Evolutionary conservation across 2,329 filamentous ascomycete genomes (phyloP).

Genomic region (Beauveria medogensis): DNA sequence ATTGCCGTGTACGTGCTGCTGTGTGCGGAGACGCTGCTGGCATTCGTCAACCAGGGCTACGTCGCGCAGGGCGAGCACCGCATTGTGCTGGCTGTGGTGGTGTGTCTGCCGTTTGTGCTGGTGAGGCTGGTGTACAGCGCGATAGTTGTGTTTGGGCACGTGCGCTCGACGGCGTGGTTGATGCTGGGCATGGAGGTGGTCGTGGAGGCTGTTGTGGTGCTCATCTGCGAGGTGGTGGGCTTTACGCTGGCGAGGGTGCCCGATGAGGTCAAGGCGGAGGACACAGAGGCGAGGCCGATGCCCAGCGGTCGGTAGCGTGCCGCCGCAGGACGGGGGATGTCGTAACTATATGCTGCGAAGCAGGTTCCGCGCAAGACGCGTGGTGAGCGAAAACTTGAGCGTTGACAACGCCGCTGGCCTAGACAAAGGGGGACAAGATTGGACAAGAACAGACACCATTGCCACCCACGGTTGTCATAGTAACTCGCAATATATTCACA

Average conservation of each 20-base stretch:
- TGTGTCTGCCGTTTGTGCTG: constrained; percentile 26
- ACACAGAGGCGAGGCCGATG: background rate
- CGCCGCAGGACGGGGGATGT: background rate
- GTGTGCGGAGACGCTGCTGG: constrained; percentile 32
- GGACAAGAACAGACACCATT: too few relatives aligned
- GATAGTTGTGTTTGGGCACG: constrained; percentile 20
- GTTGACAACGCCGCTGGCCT: background rate
- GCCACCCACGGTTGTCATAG: background rate
- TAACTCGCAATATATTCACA: constrained; percentile 1
- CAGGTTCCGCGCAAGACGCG: background rate
- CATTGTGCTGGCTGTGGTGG: constrained; percentile 37
- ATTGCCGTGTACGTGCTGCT: constrained; percentile 32
- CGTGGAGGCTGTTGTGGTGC: constrained; percentile 25
- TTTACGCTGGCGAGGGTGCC: constrained; percentile 21
- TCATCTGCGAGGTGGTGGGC: constrained; percentile 23
- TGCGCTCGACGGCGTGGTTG: constrained; percentile 21
- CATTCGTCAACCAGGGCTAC: constrained; percentile 29
- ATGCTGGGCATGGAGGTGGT: constrained; percentile 25
- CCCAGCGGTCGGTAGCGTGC: background rate
- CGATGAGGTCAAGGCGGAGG: background rate
- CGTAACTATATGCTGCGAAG: background rate
- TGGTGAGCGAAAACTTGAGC: background rate
- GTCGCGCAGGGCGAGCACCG: constrained; percentile 45
- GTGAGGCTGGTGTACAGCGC: constrained; percentile 25
- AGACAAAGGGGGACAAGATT: too few relatives aligned